Base-by-base conservation (phyloP, 371 early-diverging fungal species). In the Apophysomyces variabilis region DNA sequence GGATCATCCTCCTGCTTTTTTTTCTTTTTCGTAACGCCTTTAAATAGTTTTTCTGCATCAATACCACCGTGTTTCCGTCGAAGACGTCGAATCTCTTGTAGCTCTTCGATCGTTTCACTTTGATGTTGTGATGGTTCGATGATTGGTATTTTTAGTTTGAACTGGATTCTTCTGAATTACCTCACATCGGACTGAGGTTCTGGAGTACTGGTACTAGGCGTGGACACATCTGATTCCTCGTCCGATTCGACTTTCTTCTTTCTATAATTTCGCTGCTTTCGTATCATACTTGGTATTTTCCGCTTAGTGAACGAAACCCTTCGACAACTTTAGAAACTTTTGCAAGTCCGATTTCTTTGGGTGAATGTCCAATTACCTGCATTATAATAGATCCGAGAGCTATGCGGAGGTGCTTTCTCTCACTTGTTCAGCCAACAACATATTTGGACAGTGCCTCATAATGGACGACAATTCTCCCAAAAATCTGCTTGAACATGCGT, bases 31-130 rank as follows among this genome's bases (percentile, higher is more conserved):
- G 75, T 70, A 43, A 79, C 84, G 18, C 91, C 90, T 37, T 83
- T 79, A 18, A 82, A 68, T 56, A 93, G 72, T 35, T 82, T 81
- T 21, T 83, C 78, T 0, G 80, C 73, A 63, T 85, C 88, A 6
- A 93, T 70, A 7, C 92, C 93, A 32, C 79, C 82, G 47, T 79
- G 84, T 54, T 79, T 82, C 41, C 83, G 83, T 47, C 90, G 85
- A 46, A 87, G 66, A 50, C 81, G 84, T 16, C 92, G 85, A 43
- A 90, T 75, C 66, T 91, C 90, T 16, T 85, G 65, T 58, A 91
- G 62, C 46, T 90, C 91, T 46, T 86, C 89, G 38, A 89, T 73
- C 7, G 78, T 78, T 7, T 71, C 66, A 57, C 80, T 81, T 35
- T 50, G 2, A 47, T 21, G 12, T 16, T 47, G 13, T 13, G 1